A percentile compares a stretch with the other conserved stretches of the same genome.
phyloP scores from a whole-genome alignment of 169 alveolate species.

The Cyclospora cayetanensis region DNA sequence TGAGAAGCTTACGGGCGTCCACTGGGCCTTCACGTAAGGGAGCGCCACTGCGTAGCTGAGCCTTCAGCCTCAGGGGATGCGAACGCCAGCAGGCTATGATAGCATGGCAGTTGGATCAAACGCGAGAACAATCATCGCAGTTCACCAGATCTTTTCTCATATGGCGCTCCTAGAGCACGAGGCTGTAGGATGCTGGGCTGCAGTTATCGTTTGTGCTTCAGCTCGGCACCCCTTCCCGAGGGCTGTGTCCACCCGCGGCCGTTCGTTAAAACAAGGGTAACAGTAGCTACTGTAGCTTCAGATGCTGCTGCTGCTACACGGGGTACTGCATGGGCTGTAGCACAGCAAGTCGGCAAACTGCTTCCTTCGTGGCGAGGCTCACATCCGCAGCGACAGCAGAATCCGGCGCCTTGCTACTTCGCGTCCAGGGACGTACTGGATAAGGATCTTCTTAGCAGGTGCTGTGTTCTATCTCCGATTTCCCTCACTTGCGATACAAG shows the following conservation, averaged over 20 bases:
- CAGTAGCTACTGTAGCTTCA: neutral
- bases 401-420: conserved; percentile 7
- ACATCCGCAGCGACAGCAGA: conserved; percentile 5
- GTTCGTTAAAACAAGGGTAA: neutral
- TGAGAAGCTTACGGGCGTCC: conserved; percentile 40
- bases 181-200: neutral
- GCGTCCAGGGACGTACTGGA: conserved; percentile 4
- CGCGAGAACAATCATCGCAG: too few species aligned
- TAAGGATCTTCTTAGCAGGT: conserved; percentile 32
- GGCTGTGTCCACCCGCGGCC: conserved; percentile 42
- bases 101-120: neutral
- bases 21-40: conserved; percentile 51
- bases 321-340: neutral
- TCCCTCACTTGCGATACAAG: neutral
- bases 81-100: neutral
- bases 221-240: conserved; percentile 42
- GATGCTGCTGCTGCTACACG: conserved; percentile 12
- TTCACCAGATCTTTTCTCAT: too few species aligned
- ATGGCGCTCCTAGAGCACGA: neutral
- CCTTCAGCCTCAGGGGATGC: neutral
- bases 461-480: neutral
- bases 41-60: neutral
- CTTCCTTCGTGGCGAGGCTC: neutral
- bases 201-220: neutral
- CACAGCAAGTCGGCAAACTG: neutral